A percentile compares a stretch with the other conserved stretches of the same genome.
phyloP scores from a whole-genome alignment of 352 stramenopile species.

The Globisporangium canariense region DNA sequence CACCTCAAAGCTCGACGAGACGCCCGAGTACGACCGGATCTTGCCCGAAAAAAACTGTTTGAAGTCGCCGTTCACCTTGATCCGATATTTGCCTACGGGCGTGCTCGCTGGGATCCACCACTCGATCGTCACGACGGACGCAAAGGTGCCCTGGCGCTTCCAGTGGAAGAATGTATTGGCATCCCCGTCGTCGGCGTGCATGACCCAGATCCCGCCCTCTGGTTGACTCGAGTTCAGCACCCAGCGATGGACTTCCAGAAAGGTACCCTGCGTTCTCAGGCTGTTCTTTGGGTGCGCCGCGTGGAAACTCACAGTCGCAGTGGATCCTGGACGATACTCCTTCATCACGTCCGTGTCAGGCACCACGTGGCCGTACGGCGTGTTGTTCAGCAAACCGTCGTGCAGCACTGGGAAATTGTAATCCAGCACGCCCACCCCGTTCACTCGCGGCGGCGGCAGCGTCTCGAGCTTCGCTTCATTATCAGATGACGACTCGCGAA shows the following conservation, averaged over 20 bases:
- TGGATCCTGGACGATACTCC: constrained; percentile 43
- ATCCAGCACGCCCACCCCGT: constrained; percentile 58
- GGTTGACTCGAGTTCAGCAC: constrained; percentile 30
- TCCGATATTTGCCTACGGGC: constrained; percentile 51
- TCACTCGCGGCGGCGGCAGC: constrained; percentile 45
- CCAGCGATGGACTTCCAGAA: constrained; percentile 76
- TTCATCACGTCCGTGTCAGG: constrained; percentile 34
- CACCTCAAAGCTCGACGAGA: constrained; percentile 60
- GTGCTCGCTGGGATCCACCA: constrained; percentile 57
- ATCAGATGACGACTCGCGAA: constrained; percentile 20
- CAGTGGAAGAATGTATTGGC: constrained; percentile 75
- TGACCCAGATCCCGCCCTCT: constrained; percentile 57
- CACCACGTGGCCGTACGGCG: constrained; percentile 56
- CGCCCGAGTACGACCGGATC: constrained; percentile 47
- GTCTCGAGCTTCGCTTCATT: constrained; percentile 19
- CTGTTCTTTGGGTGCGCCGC: constrained; percentile 83
- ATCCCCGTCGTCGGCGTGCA: constrained; percentile 72
- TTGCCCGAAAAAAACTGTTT: constrained; percentile 61
- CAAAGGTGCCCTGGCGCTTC: constrained; percentile 64
- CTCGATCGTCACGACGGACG: constrained; percentile 65
- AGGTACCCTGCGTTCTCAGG: constrained; percentile 68
- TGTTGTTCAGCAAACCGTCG: constrained; percentile 43
- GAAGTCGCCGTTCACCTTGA: constrained; percentile 79
- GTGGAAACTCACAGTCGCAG: constrained; percentile 61
- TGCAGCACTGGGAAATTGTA: constrained; percentile 79